Percentiles rank a stretch among this genome's conserved stretches.
phyloP scores from a whole-genome alignment of 2,329 filamentous ascomycete species.

The Ampelomyces quisqualis region DNA sequence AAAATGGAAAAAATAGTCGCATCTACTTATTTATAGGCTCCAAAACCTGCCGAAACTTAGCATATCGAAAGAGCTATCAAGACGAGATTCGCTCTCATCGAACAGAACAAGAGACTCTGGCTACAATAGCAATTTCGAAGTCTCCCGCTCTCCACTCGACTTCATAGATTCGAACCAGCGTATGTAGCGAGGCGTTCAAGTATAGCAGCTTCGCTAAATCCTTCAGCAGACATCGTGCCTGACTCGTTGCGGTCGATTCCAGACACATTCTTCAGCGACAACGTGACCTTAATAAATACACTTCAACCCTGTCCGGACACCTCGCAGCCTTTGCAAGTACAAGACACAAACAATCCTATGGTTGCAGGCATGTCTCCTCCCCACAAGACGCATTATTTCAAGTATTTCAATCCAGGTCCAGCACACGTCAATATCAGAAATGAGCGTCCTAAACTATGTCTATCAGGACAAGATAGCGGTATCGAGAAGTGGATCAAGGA shows the following conservation, averaged over 20 bases:
- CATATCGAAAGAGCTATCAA: conserved; percentile 15
- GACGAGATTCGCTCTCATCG: conserved; percentile 32
- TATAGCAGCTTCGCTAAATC: conserved; percentile 9
- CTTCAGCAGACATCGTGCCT: conserved; percentile 8
- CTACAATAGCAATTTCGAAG: conserved; percentile 33
- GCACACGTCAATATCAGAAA: too few relatives aligned
- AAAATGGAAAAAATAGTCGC: conserved; percentile 16
- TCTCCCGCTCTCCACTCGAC: conserved; percentile 30
- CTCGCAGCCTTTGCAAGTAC: too few relatives aligned
- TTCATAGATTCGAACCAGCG: conserved; percentile 16
- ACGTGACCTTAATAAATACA: conserved; percentile 12
- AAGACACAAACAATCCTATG: too few relatives aligned
- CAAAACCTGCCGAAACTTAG: conserved; percentile 20
- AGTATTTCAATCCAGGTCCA: too few relatives aligned
- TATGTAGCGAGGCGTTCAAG: conserved; percentile 6
- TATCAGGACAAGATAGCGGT: conserved; percentile 16
- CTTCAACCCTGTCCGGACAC: too few relatives aligned
- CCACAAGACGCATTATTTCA: too few relatives aligned
- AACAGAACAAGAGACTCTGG: conserved; percentile 34
- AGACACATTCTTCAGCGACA: conserved; percentile 5
- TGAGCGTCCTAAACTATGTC: too few relatives aligned
- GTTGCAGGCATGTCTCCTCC: too few relatives aligned
- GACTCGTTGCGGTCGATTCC: conserved; percentile 7
- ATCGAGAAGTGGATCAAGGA: conserved; percentile 31
- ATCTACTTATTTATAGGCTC: conserved; percentile 8